Evolutionary conservation across 2,329 filamentous ascomycete species (phyloP).

Genomic region (Pseudogymnoascus sp.): DNA sequence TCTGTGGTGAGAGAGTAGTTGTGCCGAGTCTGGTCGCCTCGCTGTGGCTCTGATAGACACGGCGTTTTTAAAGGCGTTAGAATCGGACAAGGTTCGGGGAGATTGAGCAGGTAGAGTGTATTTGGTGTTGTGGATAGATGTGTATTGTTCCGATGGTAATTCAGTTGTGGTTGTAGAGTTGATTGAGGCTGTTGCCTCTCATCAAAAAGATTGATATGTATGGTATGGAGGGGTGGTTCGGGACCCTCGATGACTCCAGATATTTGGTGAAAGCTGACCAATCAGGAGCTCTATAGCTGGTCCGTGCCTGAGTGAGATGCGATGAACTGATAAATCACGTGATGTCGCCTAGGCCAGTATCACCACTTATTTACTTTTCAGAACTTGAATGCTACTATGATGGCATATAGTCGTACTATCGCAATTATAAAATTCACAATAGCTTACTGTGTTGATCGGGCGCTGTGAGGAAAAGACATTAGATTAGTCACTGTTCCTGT

Average conservation of each 20-base stretch:
- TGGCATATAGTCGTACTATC: too few relatives aligned
- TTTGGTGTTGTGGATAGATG: background rate
- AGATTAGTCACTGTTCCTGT: too few relatives aligned
- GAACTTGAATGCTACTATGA: too few relatives aligned
- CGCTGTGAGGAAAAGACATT: too few relatives aligned
- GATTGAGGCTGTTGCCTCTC: constrained; percentile 4
- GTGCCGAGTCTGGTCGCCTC: constrained; percentile 52
- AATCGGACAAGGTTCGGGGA: constrained; percentile 24
- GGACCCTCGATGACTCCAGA: constrained; percentile 7
- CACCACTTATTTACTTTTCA: too few relatives aligned
- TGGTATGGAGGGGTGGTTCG: constrained; percentile 4
- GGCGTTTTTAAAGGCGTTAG: constrained; percentile 81
- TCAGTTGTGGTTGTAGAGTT: background rate
- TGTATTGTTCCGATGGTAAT: background rate
- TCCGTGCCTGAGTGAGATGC: background rate
- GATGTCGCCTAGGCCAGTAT: too few relatives aligned
- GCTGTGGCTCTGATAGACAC: constrained; percentile 83
- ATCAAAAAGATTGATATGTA: background rate
- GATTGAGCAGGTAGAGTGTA: constrained; percentile 31
- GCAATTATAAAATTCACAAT: too few relatives aligned
- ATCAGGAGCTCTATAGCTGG: background rate
- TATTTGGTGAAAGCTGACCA: background rate
- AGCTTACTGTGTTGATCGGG: too few relatives aligned
- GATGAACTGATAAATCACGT: background rate
- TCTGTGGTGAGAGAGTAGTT: constrained; percentile 29